Evolutionary conservation across 441 rosid genomes (phyloP).

Genomic region (Adansonia grandidieri): DNA sequence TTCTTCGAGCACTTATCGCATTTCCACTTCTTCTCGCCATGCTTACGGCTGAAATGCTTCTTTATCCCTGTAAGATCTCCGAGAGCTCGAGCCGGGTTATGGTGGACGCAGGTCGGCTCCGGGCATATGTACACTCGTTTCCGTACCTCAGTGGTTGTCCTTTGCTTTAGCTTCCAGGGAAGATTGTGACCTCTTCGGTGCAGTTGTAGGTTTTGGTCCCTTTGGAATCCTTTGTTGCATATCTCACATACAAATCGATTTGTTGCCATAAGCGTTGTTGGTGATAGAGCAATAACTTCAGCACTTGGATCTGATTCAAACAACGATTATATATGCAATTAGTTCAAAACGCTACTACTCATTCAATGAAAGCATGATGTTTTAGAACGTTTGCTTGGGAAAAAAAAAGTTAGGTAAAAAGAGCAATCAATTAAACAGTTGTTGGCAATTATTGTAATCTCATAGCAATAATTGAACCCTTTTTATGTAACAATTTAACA

Average conservation of each 20-base stretch:
- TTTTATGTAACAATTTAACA: conserved; percentile 12
- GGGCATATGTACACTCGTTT: conserved; percentile 92
- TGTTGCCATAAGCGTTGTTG: conserved; percentile 82
- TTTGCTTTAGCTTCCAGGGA: conserved; percentile 92
- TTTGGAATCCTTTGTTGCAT: conserved; percentile 91
- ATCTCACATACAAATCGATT: conserved; percentile 93
- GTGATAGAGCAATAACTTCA: conserved; percentile 86
- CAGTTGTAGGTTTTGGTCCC: conserved; percentile 95
- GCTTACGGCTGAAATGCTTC: conserved; percentile 95
- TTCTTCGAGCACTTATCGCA: conserved; percentile 92
- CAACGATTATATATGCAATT: not conserved
- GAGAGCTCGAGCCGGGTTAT: conserved; percentile 80
- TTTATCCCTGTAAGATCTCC: conserved; percentile 96
- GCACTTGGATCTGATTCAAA: conserved; percentile 75
- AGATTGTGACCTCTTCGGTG: conserved; percentile 91
- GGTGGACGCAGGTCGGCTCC: conserved; percentile 78
- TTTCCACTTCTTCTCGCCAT: conserved; percentile 95
- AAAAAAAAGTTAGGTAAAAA: conserved; percentile 29
- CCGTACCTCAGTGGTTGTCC: conserved; percentile 76
- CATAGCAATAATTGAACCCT: conserved; percentile 48
- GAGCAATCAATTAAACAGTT: conserved; percentile 35
- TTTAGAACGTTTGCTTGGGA: not conserved
- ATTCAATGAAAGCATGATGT: not conserved
- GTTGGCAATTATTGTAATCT: conserved; percentile 44
- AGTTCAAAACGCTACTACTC: not conserved